A percentile compares a stretch with the other conserved stretches of the same genome.
phyloP scores from a whole-genome alignment of 73 alveolate genomes.

The Diophrys sp. region DNA sequence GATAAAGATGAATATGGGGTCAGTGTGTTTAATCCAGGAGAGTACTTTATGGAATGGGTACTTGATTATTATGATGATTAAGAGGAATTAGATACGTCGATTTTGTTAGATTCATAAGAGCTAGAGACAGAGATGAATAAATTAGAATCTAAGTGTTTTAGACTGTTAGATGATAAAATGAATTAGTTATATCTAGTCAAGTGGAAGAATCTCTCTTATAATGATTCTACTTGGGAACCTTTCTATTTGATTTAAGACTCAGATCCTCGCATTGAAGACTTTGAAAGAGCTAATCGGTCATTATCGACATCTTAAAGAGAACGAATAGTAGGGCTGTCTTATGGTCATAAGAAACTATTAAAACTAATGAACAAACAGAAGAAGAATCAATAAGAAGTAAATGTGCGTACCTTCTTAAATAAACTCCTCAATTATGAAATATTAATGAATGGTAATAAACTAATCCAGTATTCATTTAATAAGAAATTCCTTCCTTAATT shows the following conservation, averaged over 20 bases:
- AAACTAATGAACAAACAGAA: conserved; percentile 9
- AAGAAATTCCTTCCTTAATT: conserved; percentile 25
- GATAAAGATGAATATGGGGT: neutral
- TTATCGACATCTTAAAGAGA: conserved; percentile 57
- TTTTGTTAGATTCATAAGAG: conserved; percentile 44
- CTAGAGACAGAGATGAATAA: neutral
- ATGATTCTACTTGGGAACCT: conserved; percentile 81
- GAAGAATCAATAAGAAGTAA: conserved; percentile 1
- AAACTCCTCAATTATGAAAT: conserved; percentile 10
- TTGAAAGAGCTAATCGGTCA: conserved; percentile 56
- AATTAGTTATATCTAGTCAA: conserved; percentile 69
- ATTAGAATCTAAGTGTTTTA: too few relatives aligned
- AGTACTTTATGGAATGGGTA: conserved; percentile 1
- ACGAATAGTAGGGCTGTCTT: conserved; percentile 21
- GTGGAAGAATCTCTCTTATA: conserved; percentile 76
- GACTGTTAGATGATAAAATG: conserved; percentile 17
- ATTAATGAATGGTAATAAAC: neutral
- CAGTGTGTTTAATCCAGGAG: conserved; percentile 11
- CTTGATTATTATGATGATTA: conserved; percentile 8
- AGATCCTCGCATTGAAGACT: conserved; percentile 56
- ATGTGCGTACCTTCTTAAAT: conserved; percentile 1
- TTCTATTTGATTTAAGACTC: conserved; percentile 43
- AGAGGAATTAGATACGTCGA: conserved; percentile 1
- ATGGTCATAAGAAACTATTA: neutral
- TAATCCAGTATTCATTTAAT: conserved; percentile 15